These are phyloP conservation scores for Lipomyces oligophaga DNA, from an alignment of 805 yeast species.

Conservation along the genomic window DNA sequence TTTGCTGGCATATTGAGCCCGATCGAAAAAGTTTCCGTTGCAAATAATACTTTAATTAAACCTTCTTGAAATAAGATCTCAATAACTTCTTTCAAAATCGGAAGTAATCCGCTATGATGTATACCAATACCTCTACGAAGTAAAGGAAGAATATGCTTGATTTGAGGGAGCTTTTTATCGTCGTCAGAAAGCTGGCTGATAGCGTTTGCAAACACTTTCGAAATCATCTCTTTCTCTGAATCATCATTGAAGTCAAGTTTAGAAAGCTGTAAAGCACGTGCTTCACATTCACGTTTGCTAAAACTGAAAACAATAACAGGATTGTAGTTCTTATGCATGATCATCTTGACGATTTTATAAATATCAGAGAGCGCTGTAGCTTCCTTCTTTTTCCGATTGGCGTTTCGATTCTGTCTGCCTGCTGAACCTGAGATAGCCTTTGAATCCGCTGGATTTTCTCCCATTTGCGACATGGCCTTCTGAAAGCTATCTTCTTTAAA, in stretches of 20 bases:
- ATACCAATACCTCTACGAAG: slow-evolving; percentile 95
- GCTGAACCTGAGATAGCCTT: slow-evolving; percentile 57
- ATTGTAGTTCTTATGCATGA: slow-evolving; percentile 91
- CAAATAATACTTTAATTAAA: slow-evolving; percentile 85
- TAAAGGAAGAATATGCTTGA: slow-evolving; percentile 83
- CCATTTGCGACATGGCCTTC: slow-evolving; percentile 93
- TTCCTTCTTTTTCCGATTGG: slow-evolving; percentile 56
- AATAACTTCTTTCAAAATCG: slow-evolving; percentile 89
- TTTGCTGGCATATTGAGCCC: slow-evolving; percentile 99
- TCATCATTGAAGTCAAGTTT: slow-evolving; percentile 90
- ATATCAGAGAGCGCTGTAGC: slow-evolving; percentile 58
- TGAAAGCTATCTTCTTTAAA: slow-evolving; percentile 98
- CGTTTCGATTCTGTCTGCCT: background rate
- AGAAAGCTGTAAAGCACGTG: slow-evolving; percentile 90
- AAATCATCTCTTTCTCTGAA: slow-evolving; percentile 86
- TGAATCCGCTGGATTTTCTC: slow-evolving; percentile 48
- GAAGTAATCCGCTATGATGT: slow-evolving; percentile 94
- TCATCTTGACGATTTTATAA: slow-evolving; percentile 89
- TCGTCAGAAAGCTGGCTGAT: slow-evolving; percentile 80
- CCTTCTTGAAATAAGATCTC: slow-evolving; percentile 98
- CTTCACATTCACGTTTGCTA: slow-evolving; percentile 94
- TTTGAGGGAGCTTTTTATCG: slow-evolving; percentile 91
- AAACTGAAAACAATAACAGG: slow-evolving; percentile 99
- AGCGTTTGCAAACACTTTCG: slow-evolving; percentile 88
- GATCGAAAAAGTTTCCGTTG: slow-evolving; percentile 97